These are phyloP conservation scores for Omphalotus guepiniiformis DNA, from an alignment of 768 basidiomycete genomes.

Conservation along the genomic window DNA sequence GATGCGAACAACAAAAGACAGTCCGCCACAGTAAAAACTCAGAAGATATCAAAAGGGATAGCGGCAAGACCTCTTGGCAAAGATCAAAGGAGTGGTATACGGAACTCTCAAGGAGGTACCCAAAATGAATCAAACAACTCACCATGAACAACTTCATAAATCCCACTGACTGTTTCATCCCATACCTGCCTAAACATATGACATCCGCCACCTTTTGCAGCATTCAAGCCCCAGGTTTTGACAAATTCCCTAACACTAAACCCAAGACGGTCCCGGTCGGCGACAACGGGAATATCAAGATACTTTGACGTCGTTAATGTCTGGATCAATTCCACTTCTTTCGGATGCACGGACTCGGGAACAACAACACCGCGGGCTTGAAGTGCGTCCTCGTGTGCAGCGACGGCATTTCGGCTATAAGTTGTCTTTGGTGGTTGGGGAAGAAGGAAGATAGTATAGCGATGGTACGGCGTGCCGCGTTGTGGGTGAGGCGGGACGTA, in stretches of 20 bases:
- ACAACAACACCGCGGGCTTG: neutral
- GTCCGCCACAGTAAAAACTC: too few relatives aligned
- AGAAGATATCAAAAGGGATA: too few relatives aligned
- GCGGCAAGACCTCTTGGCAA: too few relatives aligned
- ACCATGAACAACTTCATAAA: constrained; percentile 69
- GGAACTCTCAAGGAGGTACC: constrained; percentile 6
- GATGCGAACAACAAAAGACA: too few relatives aligned
- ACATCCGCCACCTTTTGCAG: constrained; percentile 56
- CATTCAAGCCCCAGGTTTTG: constrained; percentile 41
- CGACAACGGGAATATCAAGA: constrained; percentile 45
- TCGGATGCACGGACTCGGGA: neutral
- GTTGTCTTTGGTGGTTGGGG: constrained; percentile 45
- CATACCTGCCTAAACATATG: constrained; percentile 85
- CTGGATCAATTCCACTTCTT: neutral
- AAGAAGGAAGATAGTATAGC: constrained; percentile 76
- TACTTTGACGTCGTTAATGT: constrained; percentile 17
- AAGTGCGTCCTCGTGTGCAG: neutral
- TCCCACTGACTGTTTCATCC: constrained; percentile 55
- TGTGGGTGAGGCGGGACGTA: constrained; percentile 94
- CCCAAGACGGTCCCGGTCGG: constrained; percentile 42
- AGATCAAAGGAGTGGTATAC: too few relatives aligned
- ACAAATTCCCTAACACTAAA: constrained; percentile 70
- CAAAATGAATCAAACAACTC: constrained; percentile 43
- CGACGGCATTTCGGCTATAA: constrained; percentile 10
- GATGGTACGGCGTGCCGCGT: constrained; percentile 85